Conservation (phyloP, 176 grass and related monocot genomes). For the Thalia dealbata region DNA sequence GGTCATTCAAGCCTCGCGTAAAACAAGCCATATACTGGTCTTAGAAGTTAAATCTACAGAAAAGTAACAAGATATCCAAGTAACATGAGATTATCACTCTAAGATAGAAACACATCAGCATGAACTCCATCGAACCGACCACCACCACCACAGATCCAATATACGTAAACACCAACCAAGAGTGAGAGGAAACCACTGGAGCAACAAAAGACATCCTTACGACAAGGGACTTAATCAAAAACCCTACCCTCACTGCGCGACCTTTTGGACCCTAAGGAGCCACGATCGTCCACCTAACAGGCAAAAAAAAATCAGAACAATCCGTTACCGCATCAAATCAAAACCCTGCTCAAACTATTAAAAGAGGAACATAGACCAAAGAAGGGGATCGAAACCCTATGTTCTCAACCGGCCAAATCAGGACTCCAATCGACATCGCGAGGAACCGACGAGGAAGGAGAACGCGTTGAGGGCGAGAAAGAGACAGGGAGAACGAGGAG, state of each 20-base stretch:
- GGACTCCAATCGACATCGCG: background rate
- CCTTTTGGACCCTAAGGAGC: slow-evolving; percentile 70
- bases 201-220: slow-evolving; percentile 6
- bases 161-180: background rate
- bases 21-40: background rate
- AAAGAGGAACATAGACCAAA: background rate
- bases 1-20: no score
- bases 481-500: background rate
- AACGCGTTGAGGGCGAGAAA: background rate
- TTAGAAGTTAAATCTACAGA: background rate
- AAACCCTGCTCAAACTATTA: background rate
- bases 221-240: background rate
- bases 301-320: slow-evolving; percentile 16
- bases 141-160: background rate
- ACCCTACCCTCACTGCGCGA: slow-evolving; percentile 71
- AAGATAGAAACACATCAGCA: background rate
- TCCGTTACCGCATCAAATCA: slow-evolving; percentile 7
- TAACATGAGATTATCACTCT: background rate
- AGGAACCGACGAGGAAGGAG: background rate
- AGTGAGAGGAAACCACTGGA: background rate
- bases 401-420: background rate
- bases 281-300: slow-evolving; percentile 61
- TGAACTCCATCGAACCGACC: background rate
- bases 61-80: background rate
- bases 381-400: slow-evolving; percentile 11